A percentile compares a stretch with the other conserved stretches of the same genome.
These are phyloP conservation scores for Talaromyces thailandensis DNA, from an alignment of 495 filamentous ascomycete genomes.

Conservation along the genomic window DNA sequence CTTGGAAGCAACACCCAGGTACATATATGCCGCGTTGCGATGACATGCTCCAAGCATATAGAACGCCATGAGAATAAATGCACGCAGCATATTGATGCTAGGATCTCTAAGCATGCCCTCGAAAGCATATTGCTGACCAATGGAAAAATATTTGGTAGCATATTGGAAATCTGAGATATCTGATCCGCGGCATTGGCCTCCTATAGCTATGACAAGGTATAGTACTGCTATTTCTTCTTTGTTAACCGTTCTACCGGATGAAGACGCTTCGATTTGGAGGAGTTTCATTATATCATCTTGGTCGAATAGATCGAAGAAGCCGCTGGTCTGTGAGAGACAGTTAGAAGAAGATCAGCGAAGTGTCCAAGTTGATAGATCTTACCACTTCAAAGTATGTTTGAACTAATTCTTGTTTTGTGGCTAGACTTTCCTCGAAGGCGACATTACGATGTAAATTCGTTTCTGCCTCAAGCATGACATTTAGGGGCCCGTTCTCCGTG, in stretches of 20 bases:
- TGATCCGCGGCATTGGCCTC: slow-evolving; percentile 27
- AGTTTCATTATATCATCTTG: slow-evolving; percentile 3
- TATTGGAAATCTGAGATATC: slow-evolving; percentile 13
- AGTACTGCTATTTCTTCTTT: slow-evolving; percentile 19
- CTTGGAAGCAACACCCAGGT: slow-evolving; percentile 34
- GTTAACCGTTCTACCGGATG: slow-evolving; percentile 11
- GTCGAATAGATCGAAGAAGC: slow-evolving; percentile 21
- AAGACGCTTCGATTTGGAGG: slow-evolving; percentile 5
- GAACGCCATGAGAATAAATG: slow-evolving; percentile 35
- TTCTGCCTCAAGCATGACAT: slow-evolving; percentile 35
- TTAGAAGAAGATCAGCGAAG: background rate
- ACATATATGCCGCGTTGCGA: slow-evolving; percentile 41
- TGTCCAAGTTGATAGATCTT: slow-evolving; percentile 1
- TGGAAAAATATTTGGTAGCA: slow-evolving; percentile 28
- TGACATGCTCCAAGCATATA: slow-evolving; percentile 41
- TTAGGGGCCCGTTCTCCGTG: slow-evolving; percentile 28
- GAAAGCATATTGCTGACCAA: slow-evolving; percentile 28
- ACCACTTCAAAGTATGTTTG: slow-evolving; percentile 22
- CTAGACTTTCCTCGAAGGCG: slow-evolving; percentile 14
- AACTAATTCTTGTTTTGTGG: slow-evolving; percentile 19
- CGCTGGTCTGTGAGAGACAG: slow-evolving; percentile 18
- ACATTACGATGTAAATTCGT: slow-evolving; percentile 20
- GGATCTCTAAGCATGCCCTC: slow-evolving; percentile 32
- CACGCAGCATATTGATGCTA: slow-evolving; percentile 28
- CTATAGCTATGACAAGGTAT: slow-evolving; percentile 34